Base-by-base conservation (phyloP, 306 rosid genomes). In the Fragaria nilgerrensis region DNA sequence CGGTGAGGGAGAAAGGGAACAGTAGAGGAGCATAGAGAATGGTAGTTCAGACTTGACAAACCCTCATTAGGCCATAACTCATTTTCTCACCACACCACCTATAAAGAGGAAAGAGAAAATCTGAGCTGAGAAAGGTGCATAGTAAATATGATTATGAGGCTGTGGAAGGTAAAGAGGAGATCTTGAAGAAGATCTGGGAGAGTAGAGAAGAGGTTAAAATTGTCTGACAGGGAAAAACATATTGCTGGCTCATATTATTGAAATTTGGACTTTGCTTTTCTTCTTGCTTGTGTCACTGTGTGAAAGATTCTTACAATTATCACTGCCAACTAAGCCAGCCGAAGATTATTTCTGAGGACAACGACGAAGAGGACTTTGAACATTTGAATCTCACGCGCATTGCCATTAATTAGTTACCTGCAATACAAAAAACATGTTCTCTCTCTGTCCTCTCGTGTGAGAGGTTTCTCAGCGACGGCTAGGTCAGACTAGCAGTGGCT, bases 41-140 rank as follows among this genome's bases (percentile, higher is more conserved):
- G 83, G 81, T 83, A 70, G 89, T 75, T 83, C 77, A 69, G 82
- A 58, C 10, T 27, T 55, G 25, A 32, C 63, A 68, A 36, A 15
- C 29, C 50, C 68, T 49, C 61, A 25, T 15, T 15, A 62, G 14
- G 49, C 45, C 66, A 69, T 55, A 13, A 13, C 44, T 39, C 59
- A 25, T 2, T 58, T 49, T 69, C 55, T 48, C 75, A 73, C 59
- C 65, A 29, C 75, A 73, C 59, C 65, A 29, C 68, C 76, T n/a
- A 23, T 59, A 70, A 59, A 23, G 39, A 23, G 68, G 34, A 25
- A 71, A 43, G 41, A 48, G 20, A 45, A 23, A 63, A 58, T 1
- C 39, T 27, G 53, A 19, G 48, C 48, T 36, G 55, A 50, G 53
- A 19, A 5, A 39, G 68, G 9, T 5, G 13, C 16, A 25, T 9